Conservation (phyloP, 1,284 basidiomycete species). For the Pascua guehoae region DNA sequence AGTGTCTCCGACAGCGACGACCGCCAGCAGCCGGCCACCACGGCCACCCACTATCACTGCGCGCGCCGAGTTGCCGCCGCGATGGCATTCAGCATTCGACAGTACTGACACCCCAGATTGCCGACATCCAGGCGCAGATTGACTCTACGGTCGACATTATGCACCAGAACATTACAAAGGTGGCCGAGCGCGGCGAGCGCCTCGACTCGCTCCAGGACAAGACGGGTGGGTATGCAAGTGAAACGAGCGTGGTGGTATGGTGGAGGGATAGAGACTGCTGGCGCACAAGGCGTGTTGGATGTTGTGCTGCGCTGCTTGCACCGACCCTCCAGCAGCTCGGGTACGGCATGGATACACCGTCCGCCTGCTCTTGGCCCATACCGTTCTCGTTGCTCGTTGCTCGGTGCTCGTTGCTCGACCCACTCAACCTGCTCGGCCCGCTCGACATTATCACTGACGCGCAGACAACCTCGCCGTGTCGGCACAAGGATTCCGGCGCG, state of each 20-base stretch:
- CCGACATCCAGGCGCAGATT: slow-evolving; percentile 88
- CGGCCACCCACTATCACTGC: too few species aligned
- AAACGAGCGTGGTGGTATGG: neutral
- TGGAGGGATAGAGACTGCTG: neutral
- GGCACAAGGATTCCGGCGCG: slow-evolving; percentile 96
- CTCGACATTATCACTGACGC: slow-evolving; percentile 7
- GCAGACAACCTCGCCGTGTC: slow-evolving; percentile 93
- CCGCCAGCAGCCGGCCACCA: too few species aligned
- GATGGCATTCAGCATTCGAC: too few species aligned
- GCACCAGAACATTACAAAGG: slow-evolving; percentile 89
- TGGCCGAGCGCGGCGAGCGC: slow-evolving; percentile 90
- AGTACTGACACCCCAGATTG: slow-evolving; percentile 58
- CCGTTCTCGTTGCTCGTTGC: too few species aligned
- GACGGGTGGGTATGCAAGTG: slow-evolving; percentile 66
- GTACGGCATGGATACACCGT: too few species aligned
- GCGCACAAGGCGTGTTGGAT: neutral
- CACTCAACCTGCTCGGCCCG: too few species aligned
- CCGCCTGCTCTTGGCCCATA: too few species aligned
- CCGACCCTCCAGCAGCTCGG: too few species aligned
- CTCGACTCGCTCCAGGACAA: slow-evolving; percentile 95
- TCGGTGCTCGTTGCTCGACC: too few species aligned
- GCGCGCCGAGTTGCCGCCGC: too few species aligned
- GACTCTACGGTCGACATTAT: slow-evolving; percentile 94
- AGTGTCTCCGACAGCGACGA: too few species aligned
- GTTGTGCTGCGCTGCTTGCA: neutral